Percentiles rank a stretch among this genome's conserved stretches.
These are phyloP conservation scores for Mortierella sp. DNA, from an alignment of 371 early-diverging fungal species.

Conservation along the genomic window DNA sequence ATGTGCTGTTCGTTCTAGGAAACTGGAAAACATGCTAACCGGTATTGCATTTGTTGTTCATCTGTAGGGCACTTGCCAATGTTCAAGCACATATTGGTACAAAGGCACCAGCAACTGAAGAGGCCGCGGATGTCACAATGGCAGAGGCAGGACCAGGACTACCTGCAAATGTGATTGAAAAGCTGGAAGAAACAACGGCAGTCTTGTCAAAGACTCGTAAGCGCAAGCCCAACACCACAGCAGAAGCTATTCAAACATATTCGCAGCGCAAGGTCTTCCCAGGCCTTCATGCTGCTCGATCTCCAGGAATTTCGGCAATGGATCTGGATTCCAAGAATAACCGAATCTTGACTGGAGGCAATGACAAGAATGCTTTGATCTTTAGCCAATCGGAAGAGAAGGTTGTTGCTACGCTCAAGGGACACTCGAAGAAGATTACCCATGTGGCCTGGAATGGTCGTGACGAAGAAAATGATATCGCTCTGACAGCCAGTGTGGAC, in stretches of 20 bases:
- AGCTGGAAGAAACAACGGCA: conserved; percentile 68
- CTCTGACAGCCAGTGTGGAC: conserved; percentile 83
- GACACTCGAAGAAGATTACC: conserved; percentile 84
- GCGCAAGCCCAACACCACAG: conserved; percentile 83
- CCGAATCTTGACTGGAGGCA: conserved; percentile 82
- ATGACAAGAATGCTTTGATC: conserved; percentile 81
- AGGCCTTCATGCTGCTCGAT: conserved; percentile 79
- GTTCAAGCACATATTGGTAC: conserved; percentile 76
- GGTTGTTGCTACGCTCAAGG: conserved; percentile 78
- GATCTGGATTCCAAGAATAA: conserved; percentile 71
- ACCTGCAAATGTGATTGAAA: conserved; percentile 61
- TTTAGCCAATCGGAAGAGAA: conserved; percentile 72
- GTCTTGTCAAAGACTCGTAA: conserved; percentile 77
- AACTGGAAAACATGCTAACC: background rate
- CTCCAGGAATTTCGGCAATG: conserved; percentile 82
- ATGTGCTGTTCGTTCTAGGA: no score
- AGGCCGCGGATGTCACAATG: conserved; percentile 71
- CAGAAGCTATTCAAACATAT: conserved; percentile 74
- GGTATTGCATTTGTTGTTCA: background rate
- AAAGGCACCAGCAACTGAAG: conserved; percentile 56
- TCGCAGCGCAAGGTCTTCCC: conserved; percentile 62
- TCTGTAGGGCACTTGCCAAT: conserved; percentile 68
- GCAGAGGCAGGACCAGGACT: conserved; percentile 59
- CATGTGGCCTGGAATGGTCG: conserved; percentile 75
- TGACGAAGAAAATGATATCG: conserved; percentile 62